Evolutionary conservation across 352 stramenopile genomes (phyloP).

Genomic region (Elongisporangium undulatum): DNA sequence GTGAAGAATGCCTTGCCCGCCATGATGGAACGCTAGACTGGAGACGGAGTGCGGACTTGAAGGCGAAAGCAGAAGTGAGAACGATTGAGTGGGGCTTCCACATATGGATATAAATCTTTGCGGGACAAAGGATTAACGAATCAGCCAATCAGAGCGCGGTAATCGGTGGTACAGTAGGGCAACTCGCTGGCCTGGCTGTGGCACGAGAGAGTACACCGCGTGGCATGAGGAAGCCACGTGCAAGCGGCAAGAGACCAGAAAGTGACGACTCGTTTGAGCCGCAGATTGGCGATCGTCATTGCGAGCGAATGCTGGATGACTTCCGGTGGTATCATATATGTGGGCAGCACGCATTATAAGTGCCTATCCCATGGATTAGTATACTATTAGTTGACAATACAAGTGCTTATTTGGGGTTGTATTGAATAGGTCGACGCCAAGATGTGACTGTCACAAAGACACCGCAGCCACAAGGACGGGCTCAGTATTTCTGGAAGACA

Average conservation of each 20-base stretch:
- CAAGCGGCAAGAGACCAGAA: neutral
- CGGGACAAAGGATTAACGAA: neutral
- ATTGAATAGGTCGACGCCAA: neutral
- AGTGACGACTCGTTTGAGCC: neutral
- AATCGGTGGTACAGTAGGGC: neutral
- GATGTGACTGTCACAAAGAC: neutral
- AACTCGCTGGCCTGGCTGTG: neutral
- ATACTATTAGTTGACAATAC: too few species aligned
- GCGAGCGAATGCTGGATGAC: neutral
- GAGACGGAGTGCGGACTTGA: neutral
- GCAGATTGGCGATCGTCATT: neutral
- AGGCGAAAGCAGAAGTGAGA: neutral
- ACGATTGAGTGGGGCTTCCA: neutral
- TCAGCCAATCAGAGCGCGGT: neutral
- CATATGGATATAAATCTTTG: neutral
- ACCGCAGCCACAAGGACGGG: neutral
- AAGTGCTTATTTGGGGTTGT: neutral
- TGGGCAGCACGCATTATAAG: too few species aligned
- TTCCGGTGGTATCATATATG: neutral
- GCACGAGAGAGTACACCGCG: neutral
- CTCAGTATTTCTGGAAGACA: too few species aligned
- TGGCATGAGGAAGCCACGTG: neutral
- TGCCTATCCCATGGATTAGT: too few species aligned
- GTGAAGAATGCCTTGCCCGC: slow-evolving; percentile 29
- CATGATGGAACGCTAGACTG: neutral